phyloP scores from a whole-genome alignment of 768 basidiomycete genomes.

The Russula virescens region DNA sequence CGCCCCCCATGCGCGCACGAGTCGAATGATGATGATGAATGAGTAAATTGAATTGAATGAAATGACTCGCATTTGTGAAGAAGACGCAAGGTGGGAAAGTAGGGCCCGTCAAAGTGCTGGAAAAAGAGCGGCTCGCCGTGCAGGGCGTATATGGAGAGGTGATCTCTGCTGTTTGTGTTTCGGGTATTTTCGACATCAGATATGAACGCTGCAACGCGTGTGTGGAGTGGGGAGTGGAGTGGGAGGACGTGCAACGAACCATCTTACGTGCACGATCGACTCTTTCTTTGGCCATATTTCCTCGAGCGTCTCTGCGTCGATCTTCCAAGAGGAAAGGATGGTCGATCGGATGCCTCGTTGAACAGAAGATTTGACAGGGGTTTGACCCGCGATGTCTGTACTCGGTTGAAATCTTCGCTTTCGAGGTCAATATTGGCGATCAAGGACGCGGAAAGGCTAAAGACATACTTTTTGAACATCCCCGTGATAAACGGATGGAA shows the following conservation, averaged over 20 bases:
- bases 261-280: constrained; percentile 86
- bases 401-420: constrained; percentile 58
- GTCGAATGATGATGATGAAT: too few species aligned
- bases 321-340: constrained; percentile 78
- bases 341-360: constrained; percentile 82
- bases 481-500: constrained; percentile 9
- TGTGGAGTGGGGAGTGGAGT: too few species aligned
- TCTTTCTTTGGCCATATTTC: constrained; percentile 99
- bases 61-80: constrained; percentile 88
- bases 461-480: constrained; percentile 75
- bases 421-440: not conserved
- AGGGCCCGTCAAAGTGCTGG: constrained; percentile 94
- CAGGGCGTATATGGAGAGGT: constrained; percentile 88
- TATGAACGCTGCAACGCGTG: constrained; percentile 1
- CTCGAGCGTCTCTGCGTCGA: constrained; percentile 77
- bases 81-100: constrained; percentile 81
- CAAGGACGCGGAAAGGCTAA: not conserved
- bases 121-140: constrained; percentile 86
- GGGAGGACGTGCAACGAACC: constrained; percentile 52
- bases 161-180: constrained; percentile 71
- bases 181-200: constrained; percentile 1
- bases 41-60: too few species aligned
- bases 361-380: constrained; percentile 88
- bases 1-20: too few species aligned
- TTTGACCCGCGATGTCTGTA: constrained; percentile 83